Conservation (phyloP, 2,329 filamentous ascomycete genomes). For the Bipolaris victoriae region DNA sequence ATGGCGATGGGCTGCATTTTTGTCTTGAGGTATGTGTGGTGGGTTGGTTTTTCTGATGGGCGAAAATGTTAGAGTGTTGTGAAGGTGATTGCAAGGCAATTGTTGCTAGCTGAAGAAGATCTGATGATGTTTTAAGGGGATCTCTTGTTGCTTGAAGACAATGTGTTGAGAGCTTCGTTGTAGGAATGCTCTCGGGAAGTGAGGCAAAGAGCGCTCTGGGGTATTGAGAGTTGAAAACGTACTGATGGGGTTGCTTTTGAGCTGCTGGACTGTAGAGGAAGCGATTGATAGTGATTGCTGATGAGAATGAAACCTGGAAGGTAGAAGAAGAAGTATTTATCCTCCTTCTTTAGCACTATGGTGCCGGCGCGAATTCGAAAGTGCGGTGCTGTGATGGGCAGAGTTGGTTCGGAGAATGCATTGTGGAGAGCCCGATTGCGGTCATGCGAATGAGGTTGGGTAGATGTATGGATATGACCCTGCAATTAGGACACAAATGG, state of each 20-base stretch:
- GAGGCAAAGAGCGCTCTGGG: not conserved
- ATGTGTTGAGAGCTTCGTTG: not conserved
- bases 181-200: not conserved
- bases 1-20: slow-evolving; percentile 8
- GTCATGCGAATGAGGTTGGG: not conserved
- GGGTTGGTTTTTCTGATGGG: not conserved
- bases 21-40: not conserved
- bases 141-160: no score
- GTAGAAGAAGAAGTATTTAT: not conserved
- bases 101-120: not conserved
- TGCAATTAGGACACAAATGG: not conserved
- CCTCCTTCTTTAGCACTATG: not conserved
- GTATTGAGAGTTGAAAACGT: not conserved
- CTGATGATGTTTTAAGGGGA: no score
- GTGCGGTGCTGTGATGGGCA: not conserved
- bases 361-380: not conserved
- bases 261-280: not conserved
- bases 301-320: not conserved
- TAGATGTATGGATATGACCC: not conserved
- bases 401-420: not conserved
- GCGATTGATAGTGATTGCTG: not conserved
- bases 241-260: not conserved
- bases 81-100: not conserved
- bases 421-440: not conserved
- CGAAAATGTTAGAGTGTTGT: not conserved